Base-by-base conservation (phyloP, 305 asterid genomes). In the Fraxinus sp. region DNA sequence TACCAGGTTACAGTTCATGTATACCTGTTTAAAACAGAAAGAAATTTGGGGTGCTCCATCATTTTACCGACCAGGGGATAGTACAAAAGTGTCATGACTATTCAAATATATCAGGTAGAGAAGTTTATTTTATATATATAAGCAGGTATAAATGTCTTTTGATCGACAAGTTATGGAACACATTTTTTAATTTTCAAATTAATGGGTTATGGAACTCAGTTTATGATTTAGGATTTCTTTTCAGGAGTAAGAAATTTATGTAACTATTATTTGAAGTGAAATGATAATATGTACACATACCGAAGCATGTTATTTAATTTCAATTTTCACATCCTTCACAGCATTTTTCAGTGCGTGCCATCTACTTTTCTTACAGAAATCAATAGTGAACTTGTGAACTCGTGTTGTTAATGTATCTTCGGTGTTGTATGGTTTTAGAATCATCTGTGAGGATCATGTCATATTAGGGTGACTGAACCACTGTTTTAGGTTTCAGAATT, bases 1-100 rank as follows among this genome's bases (percentile, higher is more conserved):
- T 83, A 84, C 82, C 79, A 83, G 81, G 87, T 84, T 86, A 52
- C 83, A 71, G 76, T 76, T 85, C 85, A 86, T 90, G 90, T 86
- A 81, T 14, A 52, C 62, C 62, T 52, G 62, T 80, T 78, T 79
- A 78, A 68, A 82, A 79, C 79, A 74, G 81, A 83, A 72, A 77
- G 82, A 80, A 57, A 85, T 36, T 74, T 55, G 85, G 86, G 87
- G 80, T 88, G 55, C 86, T 86, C 86, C 78, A 36, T 83, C 87
- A 87, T 86, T 89, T 91, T 82, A 80, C 83, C 66, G 36, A 78
- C 78, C 82, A 59, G 80, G 83, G 87, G 86, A 81, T 80, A 78
- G 78, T 88, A 68, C 52, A 82, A 84, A 62, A 71, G 86, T 83
- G 52, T 80, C 86, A 57, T 76, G 84, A 82, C 82, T 77, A 77